Conservation (phyloP, 371 early-diverging fungal genomes). For the Haplosporangium sp. region DNA sequence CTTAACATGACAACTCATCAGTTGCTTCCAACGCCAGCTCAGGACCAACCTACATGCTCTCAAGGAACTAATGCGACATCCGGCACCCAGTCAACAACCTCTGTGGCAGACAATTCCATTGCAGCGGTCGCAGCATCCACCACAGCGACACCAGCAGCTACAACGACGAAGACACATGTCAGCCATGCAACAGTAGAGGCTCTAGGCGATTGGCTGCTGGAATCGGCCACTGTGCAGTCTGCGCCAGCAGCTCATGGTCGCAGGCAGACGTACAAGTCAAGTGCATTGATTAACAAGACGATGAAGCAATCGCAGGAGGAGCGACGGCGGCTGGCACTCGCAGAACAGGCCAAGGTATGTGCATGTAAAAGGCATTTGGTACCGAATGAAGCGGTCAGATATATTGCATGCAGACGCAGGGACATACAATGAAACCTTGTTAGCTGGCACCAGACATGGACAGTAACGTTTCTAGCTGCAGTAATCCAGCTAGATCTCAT, state of each 20-base stretch:
- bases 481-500: not conserved
- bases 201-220: constrained; percentile 41
- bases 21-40: too few relatives aligned
- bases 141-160: not conserved
- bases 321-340: constrained; percentile 34
- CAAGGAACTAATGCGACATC: too few relatives aligned
- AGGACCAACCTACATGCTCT: too few relatives aligned
- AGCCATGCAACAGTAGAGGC: constrained; percentile 48
- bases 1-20: too few relatives aligned
- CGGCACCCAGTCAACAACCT: too few relatives aligned
- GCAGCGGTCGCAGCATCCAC: not conserved
- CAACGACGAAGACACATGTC: constrained; percentile 3
- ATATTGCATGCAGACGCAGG: not conserved
- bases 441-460: not conserved
- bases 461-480: not conserved
- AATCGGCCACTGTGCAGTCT: constrained; percentile 38
- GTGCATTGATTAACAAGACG: constrained; percentile 35
- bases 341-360: constrained; percentile 51
- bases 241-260: constrained; percentile 30
- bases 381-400: not conserved
- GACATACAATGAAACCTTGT: not conserved
- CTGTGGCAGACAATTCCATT: too few relatives aligned
- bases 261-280: constrained; percentile 37
- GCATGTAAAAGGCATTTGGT: not conserved
- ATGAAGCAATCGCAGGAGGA: constrained; percentile 53